Conservation (phyloP, 2,329 filamentous ascomycete species). For the Cladosporium cucumerinum region DNA sequence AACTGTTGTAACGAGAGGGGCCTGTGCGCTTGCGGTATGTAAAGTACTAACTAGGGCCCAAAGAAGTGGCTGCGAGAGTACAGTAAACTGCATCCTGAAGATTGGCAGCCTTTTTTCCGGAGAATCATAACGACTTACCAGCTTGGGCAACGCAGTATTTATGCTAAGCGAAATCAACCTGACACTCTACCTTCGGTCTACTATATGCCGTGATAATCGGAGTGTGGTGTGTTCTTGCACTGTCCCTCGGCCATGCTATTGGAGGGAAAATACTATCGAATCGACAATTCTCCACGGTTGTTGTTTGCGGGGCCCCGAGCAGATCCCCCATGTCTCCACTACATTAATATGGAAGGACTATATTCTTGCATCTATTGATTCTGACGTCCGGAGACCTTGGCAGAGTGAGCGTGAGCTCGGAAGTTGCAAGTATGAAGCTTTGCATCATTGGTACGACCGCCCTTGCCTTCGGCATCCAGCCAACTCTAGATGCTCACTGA, state of each 20-base stretch:
- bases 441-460: not conserved
- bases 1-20: not conserved
- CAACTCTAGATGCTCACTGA: not conserved
- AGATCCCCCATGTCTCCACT: not conserved
- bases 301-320: not conserved
- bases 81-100: not conserved
- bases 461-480: not conserved
- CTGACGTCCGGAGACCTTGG: not conserved
- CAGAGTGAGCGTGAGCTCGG: not conserved
- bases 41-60: not conserved
- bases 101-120: not conserved
- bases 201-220: not conserved
- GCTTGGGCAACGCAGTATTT: not conserved
- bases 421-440: not conserved
- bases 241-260: not conserved
- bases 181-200: not conserved
- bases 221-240: not conserved
- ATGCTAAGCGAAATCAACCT: not conserved
- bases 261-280: not conserved
- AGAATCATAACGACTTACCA: not conserved
- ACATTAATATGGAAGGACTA: not conserved
- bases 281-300: not conserved
- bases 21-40: constrained; percentile 38
- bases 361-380: not conserved
- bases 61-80: not conserved